Conservation (phyloP, 2,329 filamentous ascomycete genomes). For the Monosporascus sp. region DNA sequence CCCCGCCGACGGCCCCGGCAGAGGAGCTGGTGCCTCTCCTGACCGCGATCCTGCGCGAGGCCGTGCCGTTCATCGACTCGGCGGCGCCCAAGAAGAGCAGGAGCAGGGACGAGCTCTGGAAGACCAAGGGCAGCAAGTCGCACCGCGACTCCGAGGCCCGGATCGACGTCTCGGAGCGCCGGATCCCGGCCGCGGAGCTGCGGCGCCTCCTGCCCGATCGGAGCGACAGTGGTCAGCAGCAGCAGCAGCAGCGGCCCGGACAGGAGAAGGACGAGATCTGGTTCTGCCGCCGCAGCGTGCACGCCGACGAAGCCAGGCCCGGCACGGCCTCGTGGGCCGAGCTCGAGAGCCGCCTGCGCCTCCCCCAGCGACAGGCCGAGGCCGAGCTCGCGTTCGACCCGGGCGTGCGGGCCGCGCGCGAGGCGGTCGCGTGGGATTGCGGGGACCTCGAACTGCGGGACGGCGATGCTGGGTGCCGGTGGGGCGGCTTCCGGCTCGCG, state of each 20-base stretch:
- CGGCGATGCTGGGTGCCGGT: constrained; percentile 30
- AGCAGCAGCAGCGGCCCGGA: constrained; percentile 6
- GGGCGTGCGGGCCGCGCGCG: constrained; percentile 42
- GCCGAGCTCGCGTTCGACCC: constrained; percentile 56
- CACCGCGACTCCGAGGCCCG: constrained; percentile 43
- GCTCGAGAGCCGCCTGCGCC: constrained; percentile 54
- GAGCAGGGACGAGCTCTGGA: constrained; percentile 41
- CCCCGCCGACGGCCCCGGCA: constrained; percentile 30
- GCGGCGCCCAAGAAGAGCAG: constrained; percentile 38
- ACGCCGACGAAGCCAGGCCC: constrained; percentile 43
- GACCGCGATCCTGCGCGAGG: constrained; percentile 49
- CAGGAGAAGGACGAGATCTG: constrained; percentile 46
- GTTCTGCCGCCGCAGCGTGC: constrained; percentile 58
- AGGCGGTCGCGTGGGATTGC: constrained; percentile 43
- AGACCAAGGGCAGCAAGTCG: constrained; percentile 41
- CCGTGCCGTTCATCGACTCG: constrained; percentile 51
- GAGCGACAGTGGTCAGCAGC: not conserved
- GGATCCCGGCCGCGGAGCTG: constrained; percentile 16
- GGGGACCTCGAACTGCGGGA: constrained; percentile 20
- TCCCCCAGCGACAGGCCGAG: constrained; percentile 41
- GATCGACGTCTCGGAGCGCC: constrained; percentile 48
- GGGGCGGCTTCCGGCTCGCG: constrained; percentile 42
- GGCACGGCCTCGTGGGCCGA: constrained; percentile 60
- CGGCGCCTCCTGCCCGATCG: not conserved
- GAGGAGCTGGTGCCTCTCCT: constrained; percentile 47